phyloP scores from a whole-genome alignment of 139 green algal genomes.

The Monoraphidium neglectum region DNA sequence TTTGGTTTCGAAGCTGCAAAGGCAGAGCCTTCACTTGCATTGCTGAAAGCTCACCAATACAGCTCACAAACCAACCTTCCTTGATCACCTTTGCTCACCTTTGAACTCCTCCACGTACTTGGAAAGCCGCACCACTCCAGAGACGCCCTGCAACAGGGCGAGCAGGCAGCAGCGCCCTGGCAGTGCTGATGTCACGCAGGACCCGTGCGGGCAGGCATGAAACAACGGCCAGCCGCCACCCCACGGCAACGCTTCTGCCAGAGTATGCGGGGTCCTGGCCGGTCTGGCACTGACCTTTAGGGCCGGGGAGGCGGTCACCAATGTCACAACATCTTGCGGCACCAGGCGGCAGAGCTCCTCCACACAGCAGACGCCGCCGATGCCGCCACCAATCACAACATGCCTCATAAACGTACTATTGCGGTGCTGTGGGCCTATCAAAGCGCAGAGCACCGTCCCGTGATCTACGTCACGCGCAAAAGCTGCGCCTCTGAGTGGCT shows the following conservation, averaged over 20 bases:
- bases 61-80: neutral
- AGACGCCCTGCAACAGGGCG: slow-evolving; percentile 47
- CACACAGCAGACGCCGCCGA: slow-evolving; percentile 80
- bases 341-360: slow-evolving; percentile 67
- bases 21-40: too few species aligned
- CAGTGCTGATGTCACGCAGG: too few species aligned
- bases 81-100: neutral
- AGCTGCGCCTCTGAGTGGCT: too few species aligned
- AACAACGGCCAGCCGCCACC: too few species aligned
- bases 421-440: neutral
- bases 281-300: slow-evolving; percentile 76
- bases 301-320: slow-evolving; percentile 54
- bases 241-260: too few species aligned
- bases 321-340: slow-evolving; percentile 33
- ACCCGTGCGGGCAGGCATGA: too few species aligned
- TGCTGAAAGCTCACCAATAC: too few species aligned
- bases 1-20: too few species aligned
- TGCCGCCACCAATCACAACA: slow-evolving; percentile 79
- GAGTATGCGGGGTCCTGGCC: too few species aligned
- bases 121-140: slow-evolving; percentile 48
- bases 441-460: too few species aligned
- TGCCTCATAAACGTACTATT: slow-evolving; percentile 1
- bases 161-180: too few species aligned
- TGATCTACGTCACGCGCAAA: too few species aligned
- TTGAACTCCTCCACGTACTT: slow-evolving; percentile 61